Base-by-base conservation (phyloP, 768 basidiomycete species). In the Termitomyces sp. region DNA sequence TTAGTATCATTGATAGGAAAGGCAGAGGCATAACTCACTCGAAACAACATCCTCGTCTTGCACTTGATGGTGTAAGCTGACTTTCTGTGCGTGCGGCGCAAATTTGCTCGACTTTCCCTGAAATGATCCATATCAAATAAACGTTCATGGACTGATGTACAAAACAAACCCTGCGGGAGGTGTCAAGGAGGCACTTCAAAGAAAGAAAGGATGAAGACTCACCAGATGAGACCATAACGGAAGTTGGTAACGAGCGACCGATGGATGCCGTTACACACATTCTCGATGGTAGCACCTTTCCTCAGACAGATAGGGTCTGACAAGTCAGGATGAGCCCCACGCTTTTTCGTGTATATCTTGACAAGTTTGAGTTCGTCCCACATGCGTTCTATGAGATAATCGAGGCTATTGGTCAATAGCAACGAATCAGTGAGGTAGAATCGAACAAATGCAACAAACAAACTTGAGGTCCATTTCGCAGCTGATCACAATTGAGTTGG, bases 281-380 rank as follows among this genome's bases (percentile, higher is more conserved):
- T 83, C 88, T 98, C 95, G 52, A 98, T 89, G 4, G 92, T 94
- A 3, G 96, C 93, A 0, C 96, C 97, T 68, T 84, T 88, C 58
- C 96, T 81, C 59, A 98, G 71, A 72, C 90, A 92, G 50, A 98
- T 85, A 26, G 97, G 97, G 71, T 99, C 97, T 1, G 78, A 72
- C 13, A 99, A 73, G 70, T 98, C 97, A 3, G 97, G 95, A 62
- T 90, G 90, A 32, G 80, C 90, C n/a, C 96, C 97, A 45, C 97
- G 81, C 70, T 95, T 95, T 75, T 99, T 99, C 3, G 97, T 99
- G 72, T 98, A 99, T 46, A 99, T 85, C 67, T 94, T 95, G 55
- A 89, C 88, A 7, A 92, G 80, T 53, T 80, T 76, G n/a, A 94
- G 80, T 58, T 89, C 83, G 30, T 86, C 87, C 88, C 88, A 92